Evolutionary conservation across 306 rosid genomes (phyloP), one percentile per base, ranked within the genome.

Genomic region (Comarum palustre): DNA sequence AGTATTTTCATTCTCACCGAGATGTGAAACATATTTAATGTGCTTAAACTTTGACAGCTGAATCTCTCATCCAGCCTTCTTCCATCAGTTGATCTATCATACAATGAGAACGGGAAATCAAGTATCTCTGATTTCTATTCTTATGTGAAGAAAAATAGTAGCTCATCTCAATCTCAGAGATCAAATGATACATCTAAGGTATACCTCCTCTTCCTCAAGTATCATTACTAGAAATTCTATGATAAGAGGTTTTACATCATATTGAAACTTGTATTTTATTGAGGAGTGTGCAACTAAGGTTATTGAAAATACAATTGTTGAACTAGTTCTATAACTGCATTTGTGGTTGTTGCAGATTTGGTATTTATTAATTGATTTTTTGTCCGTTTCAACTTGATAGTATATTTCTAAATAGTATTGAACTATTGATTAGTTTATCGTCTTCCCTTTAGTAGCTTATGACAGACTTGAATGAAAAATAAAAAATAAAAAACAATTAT

Each of bases 141-240:
- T 75, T 34, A 73, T 75, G 59, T 62, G 60, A 84, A 74, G 81
- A 88, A 72, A 51, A 78, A 82, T 34, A 64, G 31, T 75, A 77
- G 64, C 82, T 65, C 86, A 55, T 75, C 85, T 77, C 81, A 78
- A 66, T 42, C 81, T 61, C 86, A 39, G 75, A 87, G 73, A 29
- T 69, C 67, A 73, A 90, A 90, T 82, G 87, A 76, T 63, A 82
- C 96, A 43, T 71, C 86, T 11, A 86, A 87, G 99, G 99, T 95
- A 80, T 55, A 38, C 38, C 48, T 68, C 61, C 64, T 71, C 47
- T 52, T 34, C 27, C 59, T 42, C 59, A 62, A 36, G 60, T 31
- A 71, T 61, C 45, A 78, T 31, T 22, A 48, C 6, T 29, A 61
- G 34, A 77, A 74, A 39, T 75, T 9, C 8, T 32, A 15, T 50